Conservation (phyloP, 305 asterid species). For the Salvia sclarea region DNA sequence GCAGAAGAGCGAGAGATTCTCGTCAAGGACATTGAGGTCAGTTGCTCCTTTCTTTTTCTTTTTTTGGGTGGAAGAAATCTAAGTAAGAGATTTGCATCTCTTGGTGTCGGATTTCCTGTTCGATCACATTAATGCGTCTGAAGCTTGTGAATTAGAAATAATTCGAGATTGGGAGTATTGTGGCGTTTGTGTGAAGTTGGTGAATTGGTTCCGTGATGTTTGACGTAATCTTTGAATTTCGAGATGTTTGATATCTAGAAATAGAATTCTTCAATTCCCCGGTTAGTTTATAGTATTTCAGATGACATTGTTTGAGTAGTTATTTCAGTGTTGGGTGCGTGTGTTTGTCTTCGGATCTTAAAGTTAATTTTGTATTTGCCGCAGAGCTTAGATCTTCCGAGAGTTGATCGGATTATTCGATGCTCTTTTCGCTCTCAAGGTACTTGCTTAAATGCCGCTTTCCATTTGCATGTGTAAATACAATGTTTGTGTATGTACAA, state of each 20-base stretch:
- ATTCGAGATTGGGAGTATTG: conserved; percentile 5
- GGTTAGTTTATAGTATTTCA: neutral
- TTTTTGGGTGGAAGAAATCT: conserved; percentile 9
- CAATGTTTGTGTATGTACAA: conserved; percentile 6
- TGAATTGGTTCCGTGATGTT: neutral
- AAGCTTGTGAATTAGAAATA: neutral
- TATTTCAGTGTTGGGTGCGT: conserved; percentile 1
- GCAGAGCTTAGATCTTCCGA: conserved; percentile 91
- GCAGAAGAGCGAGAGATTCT: conserved; percentile 67
- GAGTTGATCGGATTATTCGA: conserved; percentile 84
- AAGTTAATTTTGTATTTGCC: conserved; percentile 17
- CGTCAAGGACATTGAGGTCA: conserved; percentile 84
- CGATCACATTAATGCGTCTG: conserved; percentile 18
- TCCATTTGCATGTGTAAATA: conserved; percentile 24
- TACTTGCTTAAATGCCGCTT: conserved; percentile 30
- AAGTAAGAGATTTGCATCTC: conserved; percentile 4
- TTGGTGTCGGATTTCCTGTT: conserved; percentile 19
- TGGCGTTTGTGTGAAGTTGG: conserved; percentile 7
- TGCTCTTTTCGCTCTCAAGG: conserved; percentile 94
- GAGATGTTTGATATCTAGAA: neutral
- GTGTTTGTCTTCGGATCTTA: conserved; percentile 6
- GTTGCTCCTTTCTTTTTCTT: neutral
- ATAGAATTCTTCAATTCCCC: neutral
- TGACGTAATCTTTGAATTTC: conserved; percentile 5
- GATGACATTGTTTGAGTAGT: neutral